A percentile compares a stretch with the other conserved stretches of the same genome.
Evolutionary conservation across 345 rosid species (phyloP).

Genomic region (Turnera subulata): DNA sequence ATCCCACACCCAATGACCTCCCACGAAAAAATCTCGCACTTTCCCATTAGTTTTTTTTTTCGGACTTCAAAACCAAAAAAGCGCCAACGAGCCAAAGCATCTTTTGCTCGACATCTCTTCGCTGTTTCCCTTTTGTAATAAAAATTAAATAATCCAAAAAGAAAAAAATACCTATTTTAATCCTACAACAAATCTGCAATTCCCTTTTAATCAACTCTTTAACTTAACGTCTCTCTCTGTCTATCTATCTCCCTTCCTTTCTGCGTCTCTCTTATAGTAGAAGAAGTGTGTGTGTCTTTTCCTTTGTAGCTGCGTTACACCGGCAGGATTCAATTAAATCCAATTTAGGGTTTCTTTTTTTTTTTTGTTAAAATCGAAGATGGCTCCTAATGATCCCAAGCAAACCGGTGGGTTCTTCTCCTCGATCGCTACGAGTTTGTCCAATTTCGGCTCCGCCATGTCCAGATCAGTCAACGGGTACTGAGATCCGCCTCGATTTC

Average conservation of each 20-base stretch:
- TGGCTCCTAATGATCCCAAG: slow-evolving; percentile 62
- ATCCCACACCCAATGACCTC: no score
- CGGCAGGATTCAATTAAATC: neutral
- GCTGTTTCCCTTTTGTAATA: neutral
- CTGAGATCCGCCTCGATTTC: slow-evolving; percentile 20
- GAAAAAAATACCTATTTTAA: no score
- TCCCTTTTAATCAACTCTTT: neutral
- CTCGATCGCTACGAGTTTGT: slow-evolving; percentile 65
- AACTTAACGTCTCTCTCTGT: neutral
- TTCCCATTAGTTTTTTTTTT: neutral
- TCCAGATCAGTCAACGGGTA: slow-evolving; percentile 95
- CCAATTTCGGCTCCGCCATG: slow-evolving; percentile 72
- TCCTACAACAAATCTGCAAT: no score
- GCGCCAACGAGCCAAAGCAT: neutral
- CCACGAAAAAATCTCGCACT: no score
- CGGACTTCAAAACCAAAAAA: neutral
- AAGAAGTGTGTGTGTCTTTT: no score
- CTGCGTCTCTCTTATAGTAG: no score
- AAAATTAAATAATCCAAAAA: no score
- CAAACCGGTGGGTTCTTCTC: slow-evolving; percentile 75
- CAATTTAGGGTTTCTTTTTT: neutral
- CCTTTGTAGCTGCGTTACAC: no score
- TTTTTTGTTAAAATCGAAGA: no score
- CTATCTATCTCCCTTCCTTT: neutral
- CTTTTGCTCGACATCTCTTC: neutral